phyloP scores from a whole-genome alignment of 192 early-diverging fungal species.

The Backusella australiensis region DNA sequence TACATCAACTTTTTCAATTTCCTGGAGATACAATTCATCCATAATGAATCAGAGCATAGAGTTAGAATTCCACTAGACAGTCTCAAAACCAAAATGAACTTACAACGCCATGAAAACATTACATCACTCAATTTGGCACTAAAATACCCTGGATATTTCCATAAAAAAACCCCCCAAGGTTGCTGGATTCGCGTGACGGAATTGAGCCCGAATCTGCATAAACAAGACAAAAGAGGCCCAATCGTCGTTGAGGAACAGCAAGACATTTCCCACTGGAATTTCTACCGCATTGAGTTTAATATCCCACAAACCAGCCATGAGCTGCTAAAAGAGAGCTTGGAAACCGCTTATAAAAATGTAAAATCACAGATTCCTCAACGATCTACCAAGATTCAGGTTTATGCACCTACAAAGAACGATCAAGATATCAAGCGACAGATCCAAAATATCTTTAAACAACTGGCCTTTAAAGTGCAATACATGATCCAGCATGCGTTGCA shows the following conservation, averaged over 20 bases:
- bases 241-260: neutral
- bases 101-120: neutral
- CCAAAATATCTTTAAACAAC: neutral
- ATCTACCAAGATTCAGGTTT: neutral
- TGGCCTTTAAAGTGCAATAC: conserved; percentile 43
- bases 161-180: neutral
- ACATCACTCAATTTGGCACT: neutral
- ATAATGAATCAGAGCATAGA: neutral
- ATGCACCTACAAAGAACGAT: neutral
- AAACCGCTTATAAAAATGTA: neutral
- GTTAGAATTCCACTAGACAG: neutral
- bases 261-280: neutral
- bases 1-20: neutral
- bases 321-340: neutral
- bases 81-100: neutral
- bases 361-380: neutral
- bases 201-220: neutral
- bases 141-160: neutral
- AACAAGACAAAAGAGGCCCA: neutral
- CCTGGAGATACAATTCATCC: neutral
- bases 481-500: conserved; percentile 41
- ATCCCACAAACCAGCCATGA: neutral
- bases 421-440: neutral
- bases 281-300: conserved; percentile 6
- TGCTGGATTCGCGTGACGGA: neutral